Evolutionary conservation across 331 rosid genomes (phyloP).

Genomic region (Ulmus americana): DNA sequence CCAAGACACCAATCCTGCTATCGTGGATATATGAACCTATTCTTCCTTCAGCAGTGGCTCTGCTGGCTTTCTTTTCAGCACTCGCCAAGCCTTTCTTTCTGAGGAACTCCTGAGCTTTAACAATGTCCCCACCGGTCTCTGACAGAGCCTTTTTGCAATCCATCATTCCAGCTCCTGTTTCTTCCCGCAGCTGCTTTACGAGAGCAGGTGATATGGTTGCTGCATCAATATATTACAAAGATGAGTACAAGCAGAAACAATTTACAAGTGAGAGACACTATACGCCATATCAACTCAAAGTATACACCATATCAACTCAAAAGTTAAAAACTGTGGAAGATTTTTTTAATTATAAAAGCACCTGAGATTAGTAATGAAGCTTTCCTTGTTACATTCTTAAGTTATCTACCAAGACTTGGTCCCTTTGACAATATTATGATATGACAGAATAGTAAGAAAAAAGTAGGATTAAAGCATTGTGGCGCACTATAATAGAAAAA

Average conservation of each 20-base stretch:
- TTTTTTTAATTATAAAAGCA: not conserved
- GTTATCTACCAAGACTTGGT: too few species aligned
- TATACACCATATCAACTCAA: constrained; percentile 3
- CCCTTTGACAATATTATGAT: too few species aligned
- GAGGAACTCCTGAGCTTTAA: constrained; percentile 74
- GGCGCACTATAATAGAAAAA: not conserved
- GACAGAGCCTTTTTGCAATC: constrained; percentile 84
- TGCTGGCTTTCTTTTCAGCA: constrained; percentile 84
- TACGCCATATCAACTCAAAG: constrained; percentile 2
- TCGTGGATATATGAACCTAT: constrained; percentile 86
- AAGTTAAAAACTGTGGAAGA: not conserved
- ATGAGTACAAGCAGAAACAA: constrained; percentile 17
- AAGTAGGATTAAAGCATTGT: not conserved
- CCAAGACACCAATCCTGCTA: constrained; percentile 71
- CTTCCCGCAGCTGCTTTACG: constrained; percentile 87
- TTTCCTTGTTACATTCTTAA: not conserved
- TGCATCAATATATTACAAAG: constrained; percentile 30
- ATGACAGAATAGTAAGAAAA: not conserved
- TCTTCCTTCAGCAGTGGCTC: constrained; percentile 86
- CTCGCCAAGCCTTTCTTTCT: constrained; percentile 83
- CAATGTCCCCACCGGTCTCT: constrained; percentile 70
- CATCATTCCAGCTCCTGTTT: constrained; percentile 99
- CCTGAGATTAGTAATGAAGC: not conserved
- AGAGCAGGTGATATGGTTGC: constrained; percentile 75
- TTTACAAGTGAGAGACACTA: not conserved